phyloP scores from a whole-genome alignment of 2,329 filamentous ascomycete species.

The Colletotrichum lindemuthianum region DNA sequence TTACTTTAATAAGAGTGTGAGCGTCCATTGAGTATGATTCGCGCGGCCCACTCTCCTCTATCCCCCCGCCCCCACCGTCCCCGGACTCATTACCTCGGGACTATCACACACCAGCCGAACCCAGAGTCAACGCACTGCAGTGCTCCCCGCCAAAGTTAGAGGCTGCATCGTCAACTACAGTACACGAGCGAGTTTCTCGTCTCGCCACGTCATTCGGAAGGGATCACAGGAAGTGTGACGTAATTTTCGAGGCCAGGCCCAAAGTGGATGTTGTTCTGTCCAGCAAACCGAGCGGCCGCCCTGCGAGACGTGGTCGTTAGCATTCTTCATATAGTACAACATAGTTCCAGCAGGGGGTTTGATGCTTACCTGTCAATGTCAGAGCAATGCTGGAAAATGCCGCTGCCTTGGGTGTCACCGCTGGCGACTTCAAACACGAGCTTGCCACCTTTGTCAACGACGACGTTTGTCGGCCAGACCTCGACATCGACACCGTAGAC shows the following conservation, averaged over 20 bases:
- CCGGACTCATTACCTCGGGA: slow-evolving; percentile 15
- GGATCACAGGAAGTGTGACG: slow-evolving; percentile 63
- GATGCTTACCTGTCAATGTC: slow-evolving; percentile 55
- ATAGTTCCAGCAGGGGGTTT: too few relatives aligned
- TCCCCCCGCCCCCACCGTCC: slow-evolving; percentile 26
- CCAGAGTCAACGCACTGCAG: not conserved
- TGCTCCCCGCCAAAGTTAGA: too few relatives aligned
- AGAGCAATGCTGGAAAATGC: slow-evolving; percentile 64
- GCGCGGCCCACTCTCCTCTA: not conserved
- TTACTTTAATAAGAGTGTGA: not conserved
- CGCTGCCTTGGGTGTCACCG: slow-evolving; percentile 69
- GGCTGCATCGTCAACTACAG: too few relatives aligned
- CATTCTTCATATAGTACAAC: slow-evolving; percentile 38
- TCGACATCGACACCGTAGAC: slow-evolving; percentile 71
- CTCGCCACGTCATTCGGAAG: slow-evolving; percentile 37
- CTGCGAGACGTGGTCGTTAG: slow-evolving; percentile 57
- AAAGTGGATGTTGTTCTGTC: slow-evolving; percentile 64
- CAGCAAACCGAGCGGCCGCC: slow-evolving; percentile 50
- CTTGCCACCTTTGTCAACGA: slow-evolving; percentile 57
- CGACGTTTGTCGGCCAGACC: slow-evolving; percentile 72
- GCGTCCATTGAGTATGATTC: not conserved
- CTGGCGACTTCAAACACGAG: slow-evolving; percentile 65
- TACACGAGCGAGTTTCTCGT: not conserved
- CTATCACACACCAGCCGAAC: not conserved
- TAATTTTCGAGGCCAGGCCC: slow-evolving; percentile 59